These are phyloP conservation scores for Fusarium marasasianum DNA, from an alignment of 2,329 filamentous ascomycete species.

Conservation along the genomic window DNA sequence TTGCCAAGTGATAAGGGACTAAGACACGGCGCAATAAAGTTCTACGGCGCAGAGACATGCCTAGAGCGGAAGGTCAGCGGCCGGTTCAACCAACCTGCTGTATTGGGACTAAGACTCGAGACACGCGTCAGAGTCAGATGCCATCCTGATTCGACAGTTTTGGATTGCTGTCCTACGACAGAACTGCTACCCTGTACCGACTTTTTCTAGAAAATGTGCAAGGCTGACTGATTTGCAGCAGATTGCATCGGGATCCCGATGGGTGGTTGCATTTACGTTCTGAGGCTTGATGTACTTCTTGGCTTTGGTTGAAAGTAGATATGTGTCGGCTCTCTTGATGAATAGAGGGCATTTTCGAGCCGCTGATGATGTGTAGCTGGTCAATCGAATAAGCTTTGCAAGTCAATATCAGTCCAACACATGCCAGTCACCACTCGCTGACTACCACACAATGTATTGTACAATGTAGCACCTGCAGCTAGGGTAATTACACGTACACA, in stretches of 20 bases:
- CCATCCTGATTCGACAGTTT: background rate
- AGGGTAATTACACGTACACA: background rate
- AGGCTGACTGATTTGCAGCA: background rate
- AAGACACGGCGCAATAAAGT: background rate
- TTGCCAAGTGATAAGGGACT: slow-evolving; percentile 21
- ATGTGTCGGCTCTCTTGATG: background rate
- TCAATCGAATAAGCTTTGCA: background rate
- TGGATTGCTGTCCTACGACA: background rate
- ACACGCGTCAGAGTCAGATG: background rate
- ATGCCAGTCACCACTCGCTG: background rate
- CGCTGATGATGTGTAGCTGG: background rate
- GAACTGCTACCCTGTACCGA: background rate
- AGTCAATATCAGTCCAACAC: background rate
- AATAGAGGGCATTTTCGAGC: too few species aligned
- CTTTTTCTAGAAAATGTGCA: background rate
- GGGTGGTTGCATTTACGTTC: background rate
- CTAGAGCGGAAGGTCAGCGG: slow-evolving; percentile 17
- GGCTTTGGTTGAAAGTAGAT: background rate
- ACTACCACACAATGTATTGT: background rate
- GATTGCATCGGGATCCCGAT: background rate
- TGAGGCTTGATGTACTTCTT: background rate
- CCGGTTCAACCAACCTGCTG: background rate
- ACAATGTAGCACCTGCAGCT: background rate
- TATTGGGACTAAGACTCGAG: background rate
- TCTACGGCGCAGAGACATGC: background rate